These are phyloP conservation scores for Nakazawaea populi DNA, from an alignment of 805 yeast genomes.

Conservation along the genomic window DNA sequence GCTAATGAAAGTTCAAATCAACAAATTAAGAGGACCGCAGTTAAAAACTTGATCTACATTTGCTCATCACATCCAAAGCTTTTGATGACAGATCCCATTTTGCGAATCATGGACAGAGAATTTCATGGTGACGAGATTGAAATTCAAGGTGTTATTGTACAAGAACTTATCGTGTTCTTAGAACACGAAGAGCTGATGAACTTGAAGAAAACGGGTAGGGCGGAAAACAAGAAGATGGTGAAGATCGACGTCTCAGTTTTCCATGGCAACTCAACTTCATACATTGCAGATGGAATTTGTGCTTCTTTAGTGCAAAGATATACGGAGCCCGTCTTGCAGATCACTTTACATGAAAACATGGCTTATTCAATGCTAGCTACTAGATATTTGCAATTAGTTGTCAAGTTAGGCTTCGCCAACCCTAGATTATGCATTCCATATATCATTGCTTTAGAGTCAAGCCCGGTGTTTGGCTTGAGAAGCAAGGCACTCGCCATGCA, in stretches of 20 bases:
- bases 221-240: background rate
- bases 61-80: conserved; percentile 61
- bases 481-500: conserved; percentile 49
- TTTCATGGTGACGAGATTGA: conserved; percentile 32
- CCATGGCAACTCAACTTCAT: conserved; percentile 45
- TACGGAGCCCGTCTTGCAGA: conserved; percentile 37
- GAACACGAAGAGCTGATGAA: conserved; percentile 47
- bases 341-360: conserved; percentile 37
- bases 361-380: conserved; percentile 46
- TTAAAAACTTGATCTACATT: conserved; percentile 51
- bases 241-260: conserved; percentile 43
- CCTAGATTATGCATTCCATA: conserved; percentile 69
- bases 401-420: conserved; percentile 65
- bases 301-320: conserved; percentile 67
- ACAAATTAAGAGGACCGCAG: conserved; percentile 41
- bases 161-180: conserved; percentile 54
- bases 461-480: conserved; percentile 36
- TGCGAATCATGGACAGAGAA: conserved; percentile 46
- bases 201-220: conserved; percentile 30
- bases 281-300: conserved; percentile 64
- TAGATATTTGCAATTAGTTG: conserved; percentile 47
- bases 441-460: conserved; percentile 61
- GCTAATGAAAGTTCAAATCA: conserved; percentile 29
- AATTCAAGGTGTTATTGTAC: conserved; percentile 45
- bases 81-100: conserved; percentile 52